These are phyloP conservation scores for Berkeleyomyces basicola DNA, from an alignment of 2,329 filamentous ascomycete species.

Conservation along the genomic window DNA sequence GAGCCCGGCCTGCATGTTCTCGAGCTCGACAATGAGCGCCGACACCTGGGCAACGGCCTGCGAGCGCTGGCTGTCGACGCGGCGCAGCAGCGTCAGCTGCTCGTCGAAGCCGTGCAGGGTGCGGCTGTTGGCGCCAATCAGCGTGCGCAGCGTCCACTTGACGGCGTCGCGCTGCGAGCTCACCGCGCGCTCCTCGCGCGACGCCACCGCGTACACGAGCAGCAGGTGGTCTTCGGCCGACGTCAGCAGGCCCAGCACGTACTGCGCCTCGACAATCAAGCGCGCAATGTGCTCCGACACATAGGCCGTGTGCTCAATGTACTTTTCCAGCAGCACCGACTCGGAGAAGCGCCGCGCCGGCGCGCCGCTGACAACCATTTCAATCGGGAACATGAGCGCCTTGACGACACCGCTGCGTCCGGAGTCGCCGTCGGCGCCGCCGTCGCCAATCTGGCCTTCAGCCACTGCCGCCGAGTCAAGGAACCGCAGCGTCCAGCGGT, in stretches of 20 bases:
- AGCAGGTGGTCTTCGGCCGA: slow-evolving; percentile 53
- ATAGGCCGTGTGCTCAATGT: slow-evolving; percentile 52
- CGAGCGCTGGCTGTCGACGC: slow-evolving; percentile 50
- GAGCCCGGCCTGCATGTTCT: slow-evolving; percentile 54
- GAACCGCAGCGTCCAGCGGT: slow-evolving; percentile 56
- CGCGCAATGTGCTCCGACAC: slow-evolving; percentile 52
- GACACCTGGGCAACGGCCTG: slow-evolving; percentile 52
- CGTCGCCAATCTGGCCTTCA: slow-evolving; percentile 18
- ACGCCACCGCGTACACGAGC: slow-evolving; percentile 51
- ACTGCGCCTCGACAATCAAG: slow-evolving; percentile 55
- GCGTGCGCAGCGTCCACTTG: slow-evolving; percentile 54
- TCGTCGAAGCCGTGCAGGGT: slow-evolving; percentile 43
- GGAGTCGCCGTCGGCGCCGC: slow-evolving; percentile 24
- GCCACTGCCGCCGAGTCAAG: slow-evolving; percentile 38
- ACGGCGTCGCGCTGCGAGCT: slow-evolving; percentile 46
- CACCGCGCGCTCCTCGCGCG: slow-evolving; percentile 43
- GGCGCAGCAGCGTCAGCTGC: slow-evolving; percentile 46
- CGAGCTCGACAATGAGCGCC: slow-evolving; percentile 52
- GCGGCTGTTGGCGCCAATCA: slow-evolving; percentile 51
- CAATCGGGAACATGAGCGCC: slow-evolving; percentile 9
- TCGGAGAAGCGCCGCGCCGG: slow-evolving; percentile 28
- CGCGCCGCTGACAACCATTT: slow-evolving; percentile 6
- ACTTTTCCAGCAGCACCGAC: slow-evolving; percentile 51
- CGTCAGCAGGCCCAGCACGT: slow-evolving; percentile 46
- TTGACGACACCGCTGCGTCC: slow-evolving; percentile 4